phyloP scores from a whole-genome alignment of 2,329 filamentous ascomycete species.

The Xylariaceae sp. region DNA sequence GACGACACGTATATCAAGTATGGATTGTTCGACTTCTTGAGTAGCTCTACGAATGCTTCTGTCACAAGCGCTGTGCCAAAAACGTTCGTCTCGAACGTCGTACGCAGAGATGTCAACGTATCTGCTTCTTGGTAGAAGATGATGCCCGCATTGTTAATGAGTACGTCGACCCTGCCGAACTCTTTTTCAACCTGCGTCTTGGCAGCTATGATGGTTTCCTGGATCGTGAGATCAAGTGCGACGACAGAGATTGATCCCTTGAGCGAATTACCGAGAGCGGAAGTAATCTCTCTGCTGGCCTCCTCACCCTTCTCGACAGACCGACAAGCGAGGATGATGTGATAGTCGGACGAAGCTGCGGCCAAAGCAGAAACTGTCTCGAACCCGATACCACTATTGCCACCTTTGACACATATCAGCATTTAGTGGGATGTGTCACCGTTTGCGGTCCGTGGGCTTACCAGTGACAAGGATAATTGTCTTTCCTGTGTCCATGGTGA shows the following conservation, averaged over 20 bases:
- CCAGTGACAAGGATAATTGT: background rate
- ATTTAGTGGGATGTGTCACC: background rate
- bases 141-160: background rate
- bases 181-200: background rate
- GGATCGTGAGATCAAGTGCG: background rate
- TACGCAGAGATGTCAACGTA: background rate
- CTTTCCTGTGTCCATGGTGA: background rate
- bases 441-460: background rate
- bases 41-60: background rate
- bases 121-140: background rate
- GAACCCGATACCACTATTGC: background rate
- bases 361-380: background rate
- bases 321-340: background rate
- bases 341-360: background rate
- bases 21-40: background rate
- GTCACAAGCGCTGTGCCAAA: background rate
- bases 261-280: background rate
- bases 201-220: background rate
- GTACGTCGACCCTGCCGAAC: background rate
- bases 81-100: background rate
- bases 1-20: background rate
- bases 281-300: background rate
- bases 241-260: background rate
- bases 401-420: background rate
- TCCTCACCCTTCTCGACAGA: background rate